Conservation (phyloP, 1,139 yeast genomes). For the Arxiozyma slooffiae region DNA sequence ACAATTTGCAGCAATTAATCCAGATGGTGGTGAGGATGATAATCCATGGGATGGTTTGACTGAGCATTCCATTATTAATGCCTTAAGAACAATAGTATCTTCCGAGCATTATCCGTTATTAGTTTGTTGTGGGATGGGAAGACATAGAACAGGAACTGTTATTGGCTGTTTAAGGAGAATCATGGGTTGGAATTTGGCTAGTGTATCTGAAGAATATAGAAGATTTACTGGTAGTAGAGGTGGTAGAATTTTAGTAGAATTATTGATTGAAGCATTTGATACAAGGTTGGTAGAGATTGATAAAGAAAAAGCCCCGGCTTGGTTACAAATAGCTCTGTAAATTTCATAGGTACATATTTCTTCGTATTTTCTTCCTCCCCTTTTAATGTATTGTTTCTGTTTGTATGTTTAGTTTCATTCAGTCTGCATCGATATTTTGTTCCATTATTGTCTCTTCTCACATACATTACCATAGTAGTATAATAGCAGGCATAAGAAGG, state of each 20-base stretch:
- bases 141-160: conserved; percentile 93
- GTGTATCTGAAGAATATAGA: conserved; percentile 88
- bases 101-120: conserved; percentile 69
- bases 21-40: conserved; percentile 63
- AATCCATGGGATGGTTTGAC: conserved; percentile 97
- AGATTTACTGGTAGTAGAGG: conserved; percentile 89
- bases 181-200: conserved; percentile 93
- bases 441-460: neutral
- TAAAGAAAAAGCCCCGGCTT: conserved; percentile 25
- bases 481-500: neutral
- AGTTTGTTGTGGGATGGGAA: conserved; percentile 96
- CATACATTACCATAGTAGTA: neutral
- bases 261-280: conserved; percentile 60
- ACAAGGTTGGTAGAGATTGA: conserved; percentile 26
- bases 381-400: too few species aligned
- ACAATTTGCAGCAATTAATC: conserved; percentile 48
- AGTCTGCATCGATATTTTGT: neutral
- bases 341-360: neutral
- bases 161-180: conserved; percentile 83
- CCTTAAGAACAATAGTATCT: conserved; percentile 65
- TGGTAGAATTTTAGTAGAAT: conserved; percentile 82
- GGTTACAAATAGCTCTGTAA: conserved; percentile 22
- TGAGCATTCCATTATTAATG: conserved; percentile 68
- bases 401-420: neutral
- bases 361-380: neutral